Conservation (phyloP, 2,329 filamentous ascomycete genomes). For the Colletotrichum sp. region DNA sequence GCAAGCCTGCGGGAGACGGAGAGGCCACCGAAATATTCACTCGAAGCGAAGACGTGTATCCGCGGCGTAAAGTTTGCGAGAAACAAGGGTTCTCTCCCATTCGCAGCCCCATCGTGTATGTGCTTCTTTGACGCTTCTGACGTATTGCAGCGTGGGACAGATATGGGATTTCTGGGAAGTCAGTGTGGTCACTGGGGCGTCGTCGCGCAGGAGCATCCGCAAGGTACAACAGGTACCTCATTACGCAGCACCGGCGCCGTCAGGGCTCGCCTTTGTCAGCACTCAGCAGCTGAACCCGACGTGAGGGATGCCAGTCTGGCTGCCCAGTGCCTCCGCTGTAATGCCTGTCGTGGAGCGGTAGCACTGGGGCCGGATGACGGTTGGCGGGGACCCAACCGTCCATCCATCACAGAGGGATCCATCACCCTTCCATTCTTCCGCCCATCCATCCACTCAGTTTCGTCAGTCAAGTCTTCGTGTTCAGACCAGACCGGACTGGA, state of each 20-base stretch:
- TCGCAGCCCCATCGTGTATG: neutral
- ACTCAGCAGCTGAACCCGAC: neutral
- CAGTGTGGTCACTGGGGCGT: neutral
- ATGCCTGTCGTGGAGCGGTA: neutral
- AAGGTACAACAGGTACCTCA: neutral
- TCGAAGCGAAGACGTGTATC: neutral
- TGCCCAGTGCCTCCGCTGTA: neutral
- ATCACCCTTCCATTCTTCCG: neutral
- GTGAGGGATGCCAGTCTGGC: neutral
- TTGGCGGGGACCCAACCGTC: neutral
- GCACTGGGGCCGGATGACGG: neutral
- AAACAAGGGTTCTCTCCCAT: neutral
- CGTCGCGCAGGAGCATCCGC: neutral
- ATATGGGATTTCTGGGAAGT: neutral
- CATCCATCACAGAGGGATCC: neutral
- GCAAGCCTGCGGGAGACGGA: neutral
- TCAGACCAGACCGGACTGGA: neutral
- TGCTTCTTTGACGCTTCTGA: neutral
- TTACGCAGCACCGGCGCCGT: neutral
- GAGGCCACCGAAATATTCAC: neutral
- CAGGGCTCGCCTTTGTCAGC: slow-evolving; percentile 8
- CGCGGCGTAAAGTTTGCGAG: neutral
- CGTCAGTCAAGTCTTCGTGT: neutral
- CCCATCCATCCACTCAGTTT: neutral
- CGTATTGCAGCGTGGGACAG: neutral